phyloP scores from a whole-genome alignment of 306 rosid genomes.

The Crotalaria pallida region DNA sequence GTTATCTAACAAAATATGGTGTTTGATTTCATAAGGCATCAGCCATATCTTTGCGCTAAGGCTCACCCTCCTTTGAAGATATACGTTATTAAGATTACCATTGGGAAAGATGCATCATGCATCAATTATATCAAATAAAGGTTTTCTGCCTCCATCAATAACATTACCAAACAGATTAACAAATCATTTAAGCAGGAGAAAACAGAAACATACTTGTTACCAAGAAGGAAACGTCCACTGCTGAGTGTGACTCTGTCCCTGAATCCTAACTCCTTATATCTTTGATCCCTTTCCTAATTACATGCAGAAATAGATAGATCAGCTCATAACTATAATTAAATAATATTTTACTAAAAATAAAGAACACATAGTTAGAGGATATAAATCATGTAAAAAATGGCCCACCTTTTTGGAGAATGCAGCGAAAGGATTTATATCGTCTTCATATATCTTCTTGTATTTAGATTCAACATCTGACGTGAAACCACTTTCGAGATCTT shows the following conservation, averaged over 20 bases:
- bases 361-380: neutral
- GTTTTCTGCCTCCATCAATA: neutral
- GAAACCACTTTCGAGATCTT: constrained; percentile 27
- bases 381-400: too few species aligned
- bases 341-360: neutral
- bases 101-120: neutral
- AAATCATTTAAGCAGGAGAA: constrained; percentile 1
- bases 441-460: constrained; percentile 97
- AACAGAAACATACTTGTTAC: constrained; percentile 75
- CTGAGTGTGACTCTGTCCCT: constrained; percentile 98
- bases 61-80: too few species aligned
- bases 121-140: too few species aligned
- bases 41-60: too few species aligned
- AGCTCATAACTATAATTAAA: constrained; percentile 7
- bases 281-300: constrained; percentile 90
- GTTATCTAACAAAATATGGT: too few species aligned
- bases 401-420: constrained; percentile 95
- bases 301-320: constrained; percentile 6
- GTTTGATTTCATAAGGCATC: neutral
- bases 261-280: constrained; percentile 95
- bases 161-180: constrained; percentile 5
- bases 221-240: constrained; percentile 98
- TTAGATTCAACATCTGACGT: constrained; percentile 94
- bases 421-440: constrained; percentile 96
- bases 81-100: neutral